Evolutionary conservation across 352 stramenopile species (phyloP).

Genomic region (Pythium apleroticum): DNA sequence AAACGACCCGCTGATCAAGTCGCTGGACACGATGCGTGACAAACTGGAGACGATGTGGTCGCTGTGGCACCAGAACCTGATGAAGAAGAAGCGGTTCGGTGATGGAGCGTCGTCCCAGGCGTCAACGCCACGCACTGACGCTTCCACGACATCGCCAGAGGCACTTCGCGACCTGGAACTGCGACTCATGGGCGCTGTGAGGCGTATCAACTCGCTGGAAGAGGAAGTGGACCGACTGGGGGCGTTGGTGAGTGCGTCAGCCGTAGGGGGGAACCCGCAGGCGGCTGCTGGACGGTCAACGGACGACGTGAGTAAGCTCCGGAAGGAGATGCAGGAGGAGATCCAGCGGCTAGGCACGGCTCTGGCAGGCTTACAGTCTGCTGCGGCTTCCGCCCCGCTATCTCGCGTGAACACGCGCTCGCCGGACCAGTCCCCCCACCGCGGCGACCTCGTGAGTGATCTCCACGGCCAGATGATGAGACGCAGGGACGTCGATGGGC

Average conservation of each 20-base stretch:
- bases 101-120: not conserved
- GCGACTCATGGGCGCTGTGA: slow-evolving; percentile 53
- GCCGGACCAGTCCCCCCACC: not conserved
- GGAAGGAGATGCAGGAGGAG: slow-evolving; percentile 53
- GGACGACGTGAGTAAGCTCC: slow-evolving; percentile 48
- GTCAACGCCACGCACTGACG: slow-evolving; percentile 8
- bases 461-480: slow-evolving; percentile 57
- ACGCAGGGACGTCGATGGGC: slow-evolving; percentile 42
- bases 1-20: slow-evolving; percentile 75
- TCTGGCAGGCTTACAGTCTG: slow-evolving; percentile 30
- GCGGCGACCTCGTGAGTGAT: slow-evolving; percentile 46
- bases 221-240: slow-evolving; percentile 68
- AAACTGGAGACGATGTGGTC: slow-evolving; percentile 67
- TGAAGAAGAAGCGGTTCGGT: slow-evolving; percentile 17
- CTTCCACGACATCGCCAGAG: slow-evolving; percentile 17
- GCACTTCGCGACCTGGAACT: slow-evolving; percentile 55
- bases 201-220: slow-evolving; percentile 54
- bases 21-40: slow-evolving; percentile 59
- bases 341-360: slow-evolving; percentile 43
- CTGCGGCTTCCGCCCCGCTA: slow-evolving; percentile 3
- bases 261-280: not conserved
- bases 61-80: slow-evolving; percentile 66
- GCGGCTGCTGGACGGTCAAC: not conserved
- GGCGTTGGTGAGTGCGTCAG: slow-evolving; percentile 13
- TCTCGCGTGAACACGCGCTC: slow-evolving; percentile 1